These are phyloP conservation scores for Dictyostelium firmibasis DNA, from an alignment of 78 protist genomes.

Conservation along the genomic window DNA sequence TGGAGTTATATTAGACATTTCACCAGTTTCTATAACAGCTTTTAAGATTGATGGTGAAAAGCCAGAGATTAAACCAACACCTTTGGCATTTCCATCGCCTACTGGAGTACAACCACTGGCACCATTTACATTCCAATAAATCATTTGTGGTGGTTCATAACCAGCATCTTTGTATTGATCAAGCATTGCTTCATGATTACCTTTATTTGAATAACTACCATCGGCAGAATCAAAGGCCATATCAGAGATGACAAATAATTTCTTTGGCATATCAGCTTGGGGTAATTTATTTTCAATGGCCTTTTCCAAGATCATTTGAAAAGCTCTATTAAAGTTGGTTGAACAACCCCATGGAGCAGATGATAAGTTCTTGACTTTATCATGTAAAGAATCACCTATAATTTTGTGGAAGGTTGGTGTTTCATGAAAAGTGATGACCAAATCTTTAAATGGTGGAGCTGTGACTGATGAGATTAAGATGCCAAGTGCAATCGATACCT, in stretches of 20 bases:
- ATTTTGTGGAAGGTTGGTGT: conserved; percentile 41
- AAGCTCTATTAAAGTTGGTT: conserved; percentile 42
- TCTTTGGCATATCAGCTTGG: conserved; percentile 75
- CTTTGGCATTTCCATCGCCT: background rate
- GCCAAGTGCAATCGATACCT: conserved; percentile 79
- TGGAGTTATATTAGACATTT: conserved; percentile 16
- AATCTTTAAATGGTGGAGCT: conserved; percentile 46
- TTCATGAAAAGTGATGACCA: conserved; percentile 62
- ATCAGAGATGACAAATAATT: conserved; percentile 70
- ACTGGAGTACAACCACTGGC: conserved; percentile 9
- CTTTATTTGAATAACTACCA: background rate
- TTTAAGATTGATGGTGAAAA: conserved; percentile 73
- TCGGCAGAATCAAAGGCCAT: conserved; percentile 75
- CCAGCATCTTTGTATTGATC: conserved; percentile 51
- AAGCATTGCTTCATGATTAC: conserved; percentile 22
- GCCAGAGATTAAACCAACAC: conserved; percentile 76
- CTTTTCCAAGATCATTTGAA: conserved; percentile 29
- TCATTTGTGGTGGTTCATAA: conserved; percentile 36
- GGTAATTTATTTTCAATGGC: conserved; percentile 41
- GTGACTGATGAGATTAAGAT: conserved; percentile 31
- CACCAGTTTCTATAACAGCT: conserved; percentile 57
- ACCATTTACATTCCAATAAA: conserved; percentile 78
- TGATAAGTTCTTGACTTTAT: background rate
- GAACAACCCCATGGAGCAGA: conserved; percentile 58
- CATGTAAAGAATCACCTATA: conserved; percentile 1